Base-by-base conservation (phyloP, 1,139 yeast species). In the Magnusiomyces tetraspermus region DNA sequence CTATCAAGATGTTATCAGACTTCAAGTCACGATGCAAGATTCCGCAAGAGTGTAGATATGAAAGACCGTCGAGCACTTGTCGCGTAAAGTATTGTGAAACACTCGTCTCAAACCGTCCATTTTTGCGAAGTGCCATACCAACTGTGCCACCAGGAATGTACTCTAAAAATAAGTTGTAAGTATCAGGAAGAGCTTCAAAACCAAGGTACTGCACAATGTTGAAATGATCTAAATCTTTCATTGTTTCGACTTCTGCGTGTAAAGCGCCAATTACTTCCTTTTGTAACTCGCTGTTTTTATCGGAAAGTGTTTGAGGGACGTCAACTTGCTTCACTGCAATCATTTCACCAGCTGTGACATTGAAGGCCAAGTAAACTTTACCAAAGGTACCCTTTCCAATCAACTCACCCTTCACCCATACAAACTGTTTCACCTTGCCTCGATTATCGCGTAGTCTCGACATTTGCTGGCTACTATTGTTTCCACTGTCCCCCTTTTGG, bases 111-210 rank as follows among this genome's bases (percentile, higher is more conserved):
- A 94, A 89, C 51, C 82, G 76, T 0, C 98, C 98, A 67, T 85
- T 83, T 60, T 83, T 77, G 60, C 92, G 76, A 63, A 94, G 75
- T 62, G 95, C 80, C 19, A 90, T 81, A 0, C 97, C 95, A 43
- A 94, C 89, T 1, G 96, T 87, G 0, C 98, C 99, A 55, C 99
- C 99, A 3, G 97, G 96, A 56, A 94, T 97, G 67, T 94, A 94
- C 65, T 94, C 99, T 55, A 94, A 70, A 62, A 90, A 92, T 59
- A 92, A 73, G 63, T 92, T 87, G 71, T 89, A 88, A 3, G 83
- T 83, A 56, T 79, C 79, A 42, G 79, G 79, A 50, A 80, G 80
- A 54, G 83, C 82, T 65, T 90, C 97, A 67, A 88, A 90, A 0
- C 98, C 98, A 49, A 94, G 75, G 63, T 94, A 94, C 64, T 92